Evolutionary conservation across 2,329 filamentous ascomycete genomes (phyloP).

Genomic region (Fonsecaea nubica): DNA sequence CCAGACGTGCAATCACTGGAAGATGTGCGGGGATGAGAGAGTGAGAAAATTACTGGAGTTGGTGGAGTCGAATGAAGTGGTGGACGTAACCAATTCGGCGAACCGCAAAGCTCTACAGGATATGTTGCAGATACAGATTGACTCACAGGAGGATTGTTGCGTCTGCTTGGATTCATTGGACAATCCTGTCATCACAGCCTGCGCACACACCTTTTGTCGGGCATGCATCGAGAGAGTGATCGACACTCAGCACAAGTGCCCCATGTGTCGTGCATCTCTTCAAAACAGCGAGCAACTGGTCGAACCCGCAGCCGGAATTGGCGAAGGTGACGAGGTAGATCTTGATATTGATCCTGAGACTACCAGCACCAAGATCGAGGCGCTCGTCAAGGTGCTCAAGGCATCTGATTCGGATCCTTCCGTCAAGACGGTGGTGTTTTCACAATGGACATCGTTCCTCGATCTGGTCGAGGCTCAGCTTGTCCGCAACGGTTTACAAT

Average conservation of each 20-base stretch:
- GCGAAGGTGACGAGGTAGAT: constrained; percentile 56
- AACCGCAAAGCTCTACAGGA: constrained; percentile 76
- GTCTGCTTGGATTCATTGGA: constrained; percentile 78
- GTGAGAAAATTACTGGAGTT: constrained; percentile 74
- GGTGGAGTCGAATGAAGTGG: constrained; percentile 70
- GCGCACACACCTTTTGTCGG: constrained; percentile 79
- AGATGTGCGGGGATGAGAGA: constrained; percentile 72
- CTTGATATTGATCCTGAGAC: constrained; percentile 66
- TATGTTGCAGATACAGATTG: constrained; percentile 76
- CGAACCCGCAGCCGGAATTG: constrained; percentile 66
- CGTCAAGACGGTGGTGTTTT: constrained; percentile 83
- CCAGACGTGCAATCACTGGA: constrained; percentile 89
- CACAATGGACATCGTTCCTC: constrained; percentile 78
- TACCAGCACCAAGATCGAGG: constrained; percentile 82
- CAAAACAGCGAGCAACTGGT: constrained; percentile 66
- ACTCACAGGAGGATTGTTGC: constrained; percentile 81
- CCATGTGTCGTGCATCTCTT: constrained; percentile 78
- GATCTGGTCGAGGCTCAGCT: constrained; percentile 77
- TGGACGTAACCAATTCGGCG: constrained; percentile 70
- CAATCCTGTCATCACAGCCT: constrained; percentile 80
- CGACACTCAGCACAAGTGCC: constrained; percentile 77
- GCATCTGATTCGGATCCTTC: constrained; percentile 68
- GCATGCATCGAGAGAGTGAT: constrained; percentile 77
- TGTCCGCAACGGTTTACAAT: constrained; percentile 64
- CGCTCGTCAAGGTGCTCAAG: constrained; percentile 74